Conservation (phyloP, 176 grass and related monocot species). For the Bothriochloa decipiens region DNA sequence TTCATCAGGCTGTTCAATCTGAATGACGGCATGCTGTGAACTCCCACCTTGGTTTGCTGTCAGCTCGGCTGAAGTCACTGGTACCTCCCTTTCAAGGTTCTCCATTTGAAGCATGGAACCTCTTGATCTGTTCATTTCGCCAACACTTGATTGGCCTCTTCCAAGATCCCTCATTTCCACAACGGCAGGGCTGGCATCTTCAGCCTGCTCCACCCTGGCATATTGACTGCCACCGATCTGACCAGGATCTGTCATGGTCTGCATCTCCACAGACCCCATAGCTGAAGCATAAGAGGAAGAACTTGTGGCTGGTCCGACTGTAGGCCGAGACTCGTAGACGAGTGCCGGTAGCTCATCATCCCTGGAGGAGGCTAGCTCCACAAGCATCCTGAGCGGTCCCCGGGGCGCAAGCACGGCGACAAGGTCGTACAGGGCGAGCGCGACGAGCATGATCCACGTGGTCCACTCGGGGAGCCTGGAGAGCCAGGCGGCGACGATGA, state of each 20-base stretch:
- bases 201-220: conserved; percentile 40
- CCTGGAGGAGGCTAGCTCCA: conserved; percentile 86
- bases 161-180: conserved; percentile 60
- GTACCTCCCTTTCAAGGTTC: conserved; percentile 27
- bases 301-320: conserved; percentile 36
- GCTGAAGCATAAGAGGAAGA: conserved; percentile 52
- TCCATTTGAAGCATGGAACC: conserved; percentile 11
- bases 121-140: conserved; percentile 17
- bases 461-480: conserved; percentile 91
- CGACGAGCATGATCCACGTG: conserved; percentile 89
- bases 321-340: conserved; percentile 83
- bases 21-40: conserved; percentile 56
- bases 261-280: conserved; percentile 72
- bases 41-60: conserved; percentile 37
- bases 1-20: conserved; percentile 46
- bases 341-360: conserved; percentile 93
- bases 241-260: conserved; percentile 37
- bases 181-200: conserved; percentile 27
- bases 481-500: conserved; percentile 92
- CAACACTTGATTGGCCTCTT: neutral
- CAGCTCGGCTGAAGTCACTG: neutral
- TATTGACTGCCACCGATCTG: conserved; percentile 1
- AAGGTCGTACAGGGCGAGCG: conserved; percentile 84
- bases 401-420: conserved; percentile 83
- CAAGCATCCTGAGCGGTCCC: conserved; percentile 88